Evolutionary conservation across 257 asterid genomes (phyloP), one percentile per base, ranked within the genome.

Genomic region (Haberlea rhodopensis): DNA sequence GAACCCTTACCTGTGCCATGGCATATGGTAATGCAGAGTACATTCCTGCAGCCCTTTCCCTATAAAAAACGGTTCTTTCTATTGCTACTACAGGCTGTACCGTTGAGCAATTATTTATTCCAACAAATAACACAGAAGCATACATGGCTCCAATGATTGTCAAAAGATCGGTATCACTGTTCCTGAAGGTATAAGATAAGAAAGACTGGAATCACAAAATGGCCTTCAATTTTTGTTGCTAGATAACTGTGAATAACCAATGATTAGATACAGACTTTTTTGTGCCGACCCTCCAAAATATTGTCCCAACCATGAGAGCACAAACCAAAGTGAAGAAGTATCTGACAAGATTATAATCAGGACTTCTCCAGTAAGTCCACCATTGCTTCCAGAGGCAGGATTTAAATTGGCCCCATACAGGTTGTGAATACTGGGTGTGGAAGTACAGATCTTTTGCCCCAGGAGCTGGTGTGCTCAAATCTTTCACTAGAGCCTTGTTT

Each of bases 301-400:
- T 62, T 0, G 96, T 80, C n/a, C 98, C 96, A 8, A 87, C 74
- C 45, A 91, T 54, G 32, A 89, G 89, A 3, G 98, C 95, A 43
- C 86, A 84, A 21, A 77, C 82, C 56, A 89, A 61, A 22, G 87
- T 87, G 87, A 82, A 85, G 80, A 85, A 83, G 75, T 66, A 77
- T 64, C 98, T 65, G 2, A 88, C 98, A 52, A 86, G 95, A 69
- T 88, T 91, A 73, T 91, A 88, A 62, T 88, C 94, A 0, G 98
- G 95, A 60, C 96, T 91, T 80, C 96, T 75, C 96, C 95, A 88
- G 21, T 88, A 87, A 66, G 95, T 85, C 85, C 85, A 79, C 92
- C 95, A 82, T 68, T 88, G 95, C 53, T 91, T 91, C 96, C 85
- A 86, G 0, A 91, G 64, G 82, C 90, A 87, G 16, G 75, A 78